Evolutionary conservation across 306 rosid genomes (phyloP).

Genomic region (Inga laurina): DNA sequence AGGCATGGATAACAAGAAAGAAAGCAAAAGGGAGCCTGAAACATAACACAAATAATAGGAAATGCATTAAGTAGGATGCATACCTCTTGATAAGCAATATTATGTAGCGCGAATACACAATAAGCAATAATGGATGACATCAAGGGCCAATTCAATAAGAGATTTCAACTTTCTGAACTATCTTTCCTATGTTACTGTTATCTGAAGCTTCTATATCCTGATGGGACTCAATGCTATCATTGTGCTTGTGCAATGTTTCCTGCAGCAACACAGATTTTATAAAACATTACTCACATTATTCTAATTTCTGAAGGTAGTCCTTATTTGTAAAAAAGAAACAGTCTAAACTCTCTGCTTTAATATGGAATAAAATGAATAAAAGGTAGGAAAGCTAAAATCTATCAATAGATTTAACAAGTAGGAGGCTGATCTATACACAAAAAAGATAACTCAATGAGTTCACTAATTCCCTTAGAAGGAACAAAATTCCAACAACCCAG

Average conservation of each 20-base stretch:
- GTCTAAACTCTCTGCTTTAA: neutral
- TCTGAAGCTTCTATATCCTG: constrained; percentile 49
- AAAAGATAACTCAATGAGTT: too few species aligned
- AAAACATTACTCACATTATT: neutral
- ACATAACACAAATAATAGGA: neutral
- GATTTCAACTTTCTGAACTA: constrained; percentile 44
- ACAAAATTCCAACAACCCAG: too few species aligned
- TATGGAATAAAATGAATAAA: neutral
- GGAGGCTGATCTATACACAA: too few species aligned
- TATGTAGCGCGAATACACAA: constrained; percentile 70
- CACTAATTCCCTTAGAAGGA: too few species aligned
- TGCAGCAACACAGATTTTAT: constrained; percentile 34
- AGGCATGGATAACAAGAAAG: too few species aligned
- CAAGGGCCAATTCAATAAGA: constrained; percentile 80
- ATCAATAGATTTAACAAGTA: neutral
- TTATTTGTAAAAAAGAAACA: neutral
- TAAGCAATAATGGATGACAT: constrained; percentile 76
- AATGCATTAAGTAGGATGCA: constrained; percentile 7
- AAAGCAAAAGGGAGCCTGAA: neutral
- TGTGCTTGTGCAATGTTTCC: constrained; percentile 85
- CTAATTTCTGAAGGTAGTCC: neutral
- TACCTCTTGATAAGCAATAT: constrained; percentile 86
- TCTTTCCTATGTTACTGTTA: constrained; percentile 40
- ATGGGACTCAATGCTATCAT: constrained; percentile 22
- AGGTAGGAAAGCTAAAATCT: neutral